A percentile compares a stretch with the other conserved stretches of the same genome.
phyloP scores from a whole-genome alignment of 2,329 filamentous ascomycete species.

The Paecilomyces variotii region DNA sequence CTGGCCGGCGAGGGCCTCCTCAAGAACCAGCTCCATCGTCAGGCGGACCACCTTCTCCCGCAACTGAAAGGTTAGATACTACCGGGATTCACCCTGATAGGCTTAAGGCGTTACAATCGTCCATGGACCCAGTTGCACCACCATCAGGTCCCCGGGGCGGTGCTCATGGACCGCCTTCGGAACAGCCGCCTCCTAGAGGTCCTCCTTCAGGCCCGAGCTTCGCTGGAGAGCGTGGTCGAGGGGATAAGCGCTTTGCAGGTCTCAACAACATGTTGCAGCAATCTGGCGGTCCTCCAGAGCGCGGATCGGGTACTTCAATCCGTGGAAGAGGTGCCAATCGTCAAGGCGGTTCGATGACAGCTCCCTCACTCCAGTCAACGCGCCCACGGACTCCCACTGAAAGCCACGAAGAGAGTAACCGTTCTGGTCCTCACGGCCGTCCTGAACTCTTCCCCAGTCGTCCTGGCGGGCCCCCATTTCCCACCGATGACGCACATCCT shows the following conservation, averaged over 20 bases:
- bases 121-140: slow-evolving; percentile 17
- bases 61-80: slow-evolving; percentile 26
- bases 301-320: slow-evolving; percentile 26
- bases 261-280: slow-evolving; percentile 43
- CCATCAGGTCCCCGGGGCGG: slow-evolving; percentile 35
- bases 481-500: slow-evolving; percentile 19
- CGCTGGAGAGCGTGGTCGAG: slow-evolving; percentile 30
- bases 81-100: slow-evolving; percentile 49
- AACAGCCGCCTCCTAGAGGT: slow-evolving; percentile 27
- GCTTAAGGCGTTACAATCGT: slow-evolving; percentile 35
- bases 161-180: slow-evolving; percentile 25
- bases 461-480: slow-evolving; percentile 14
- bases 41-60: slow-evolving; percentile 23
- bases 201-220: slow-evolving; percentile 30
- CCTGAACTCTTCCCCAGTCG: slow-evolving; percentile 27
- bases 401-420: slow-evolving; percentile 16
- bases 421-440: slow-evolving; percentile 12
- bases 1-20: slow-evolving; percentile 28
- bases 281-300: slow-evolving; percentile 26
- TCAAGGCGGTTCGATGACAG: slow-evolving; percentile 23
- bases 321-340: slow-evolving; percentile 33
- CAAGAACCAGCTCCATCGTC: slow-evolving; percentile 22
- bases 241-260: slow-evolving; percentile 40
- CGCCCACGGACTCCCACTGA: slow-evolving; percentile 25
- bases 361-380: slow-evolving; percentile 22